Evolutionary conservation across 2,329 filamentous ascomycete genomes (phyloP).

Genomic region (Ophiosphaerella herpotricha): DNA sequence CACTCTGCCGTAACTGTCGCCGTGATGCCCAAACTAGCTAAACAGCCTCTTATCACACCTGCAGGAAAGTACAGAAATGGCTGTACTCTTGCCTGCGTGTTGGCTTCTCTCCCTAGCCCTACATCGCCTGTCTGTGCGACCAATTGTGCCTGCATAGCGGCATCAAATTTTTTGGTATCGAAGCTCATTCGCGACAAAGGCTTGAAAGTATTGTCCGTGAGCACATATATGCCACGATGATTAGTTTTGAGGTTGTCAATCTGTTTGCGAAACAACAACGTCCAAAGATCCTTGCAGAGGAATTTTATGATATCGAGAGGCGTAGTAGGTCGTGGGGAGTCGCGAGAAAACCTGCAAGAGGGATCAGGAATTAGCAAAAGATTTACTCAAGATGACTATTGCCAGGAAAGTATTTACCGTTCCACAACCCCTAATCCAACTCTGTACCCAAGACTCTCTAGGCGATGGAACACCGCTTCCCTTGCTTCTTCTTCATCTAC

Average conservation of each 20-base stretch:
- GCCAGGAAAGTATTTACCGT: slow-evolving; percentile 60
- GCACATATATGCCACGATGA: slow-evolving; percentile 91
- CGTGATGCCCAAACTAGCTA: slow-evolving; percentile 88
- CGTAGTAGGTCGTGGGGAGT: slow-evolving; percentile 86
- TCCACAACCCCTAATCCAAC: slow-evolving; percentile 93
- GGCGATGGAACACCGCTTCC: slow-evolving; percentile 81
- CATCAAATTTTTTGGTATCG: slow-evolving; percentile 53
- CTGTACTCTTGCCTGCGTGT: slow-evolving; percentile 37
- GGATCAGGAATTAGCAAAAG: not conserved
- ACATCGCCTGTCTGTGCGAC: slow-evolving; percentile 38
- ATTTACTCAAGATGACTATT: too few relatives aligned
- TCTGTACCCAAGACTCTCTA: slow-evolving; percentile 85
- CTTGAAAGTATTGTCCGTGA: slow-evolving; percentile 90
- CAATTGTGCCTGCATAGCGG: slow-evolving; percentile 33
- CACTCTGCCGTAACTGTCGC: slow-evolving; percentile 92
- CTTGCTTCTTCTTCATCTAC: slow-evolving; percentile 79
- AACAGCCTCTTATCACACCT: slow-evolving; percentile 86
- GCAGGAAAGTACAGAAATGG: slow-evolving; percentile 93
- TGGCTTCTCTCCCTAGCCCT: slow-evolving; percentile 57
- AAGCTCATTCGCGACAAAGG: slow-evolving; percentile 90
- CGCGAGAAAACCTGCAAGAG: slow-evolving; percentile 70
- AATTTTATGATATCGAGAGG: slow-evolving; percentile 98
- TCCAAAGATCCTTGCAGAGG: slow-evolving; percentile 98
- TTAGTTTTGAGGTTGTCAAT: slow-evolving; percentile 99
- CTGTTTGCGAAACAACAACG: slow-evolving; percentile 90